A percentile compares a stretch with the other conserved stretches of the same genome.
phyloP scores from a whole-genome alignment of 2,329 filamentous ascomycete species.

The Claviceps capensis region DNA sequence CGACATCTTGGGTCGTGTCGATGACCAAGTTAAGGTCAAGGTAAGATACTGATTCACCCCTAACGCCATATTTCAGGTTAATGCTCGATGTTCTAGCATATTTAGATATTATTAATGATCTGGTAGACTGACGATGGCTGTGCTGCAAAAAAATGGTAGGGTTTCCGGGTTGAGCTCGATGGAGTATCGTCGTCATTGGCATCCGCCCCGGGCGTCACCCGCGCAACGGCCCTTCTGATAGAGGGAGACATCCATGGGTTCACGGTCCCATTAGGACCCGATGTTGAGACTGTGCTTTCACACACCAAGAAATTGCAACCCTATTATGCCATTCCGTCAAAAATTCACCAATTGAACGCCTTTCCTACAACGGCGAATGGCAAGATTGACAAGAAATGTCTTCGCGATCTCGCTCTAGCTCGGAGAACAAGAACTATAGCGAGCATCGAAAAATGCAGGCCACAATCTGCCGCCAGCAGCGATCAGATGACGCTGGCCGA shows the following conservation, averaged over 20 bases:
- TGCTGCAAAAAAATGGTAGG: constrained; percentile 16
- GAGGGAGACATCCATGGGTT: constrained; percentile 37
- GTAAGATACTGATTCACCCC: constrained; percentile 13
- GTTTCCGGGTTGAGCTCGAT: constrained; percentile 47
- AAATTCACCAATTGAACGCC: constrained; percentile 26
- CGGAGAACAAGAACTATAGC: not conserved
- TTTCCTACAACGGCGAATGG: constrained; percentile 41
- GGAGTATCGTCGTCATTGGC: constrained; percentile 38
- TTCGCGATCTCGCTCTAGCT: constrained; percentile 21
- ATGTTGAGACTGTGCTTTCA: constrained; percentile 23
- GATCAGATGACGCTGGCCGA: constrained; percentile 14
- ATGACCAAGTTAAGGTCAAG: constrained; percentile 50
- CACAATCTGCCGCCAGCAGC: constrained; percentile 3
- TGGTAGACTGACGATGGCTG: not conserved
- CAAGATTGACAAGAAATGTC: constrained; percentile 38
- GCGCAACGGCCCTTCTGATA: constrained; percentile 33
- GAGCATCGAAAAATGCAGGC: not conserved
- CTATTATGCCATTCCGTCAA: constrained; percentile 40
- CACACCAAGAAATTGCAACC: constrained; percentile 31
- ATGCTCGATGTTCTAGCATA: not conserved
- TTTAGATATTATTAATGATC: too few species aligned
- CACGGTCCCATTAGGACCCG: constrained; percentile 23
- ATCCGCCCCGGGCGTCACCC: constrained; percentile 29
- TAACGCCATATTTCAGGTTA: not conserved
- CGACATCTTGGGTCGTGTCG: constrained; percentile 41